phyloP scores from a whole-genome alignment of 441 rosid genomes.

The Brassica hybrid region DNA sequence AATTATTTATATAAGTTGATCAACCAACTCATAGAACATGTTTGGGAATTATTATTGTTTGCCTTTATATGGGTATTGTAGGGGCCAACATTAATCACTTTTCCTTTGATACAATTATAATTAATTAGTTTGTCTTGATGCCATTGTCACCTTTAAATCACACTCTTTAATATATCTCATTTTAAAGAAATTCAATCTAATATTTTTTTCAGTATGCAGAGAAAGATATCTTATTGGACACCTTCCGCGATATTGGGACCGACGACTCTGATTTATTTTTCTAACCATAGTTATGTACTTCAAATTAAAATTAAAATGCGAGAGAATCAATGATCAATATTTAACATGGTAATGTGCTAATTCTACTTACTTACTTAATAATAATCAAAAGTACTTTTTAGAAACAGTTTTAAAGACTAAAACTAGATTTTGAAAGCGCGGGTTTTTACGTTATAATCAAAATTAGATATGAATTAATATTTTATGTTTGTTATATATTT shows the following conservation, averaged over 20 bases:
- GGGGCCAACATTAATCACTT: constrained; percentile 39
- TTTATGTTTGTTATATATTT: too few species aligned
- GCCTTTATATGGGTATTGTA: constrained; percentile 42
- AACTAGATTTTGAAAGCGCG: too few species aligned
- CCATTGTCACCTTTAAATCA: constrained; percentile 38
- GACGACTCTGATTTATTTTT: neutral
- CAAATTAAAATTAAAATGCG: neutral
- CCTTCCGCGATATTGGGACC: constrained; percentile 26
- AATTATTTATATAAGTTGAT: constrained; percentile 11
- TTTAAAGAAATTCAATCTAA: neutral
- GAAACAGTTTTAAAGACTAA: too few species aligned
- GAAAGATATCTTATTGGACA: constrained; percentile 14
- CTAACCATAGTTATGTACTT: neutral
- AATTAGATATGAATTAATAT: too few species aligned
- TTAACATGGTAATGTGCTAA: neutral
- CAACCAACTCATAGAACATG: constrained; percentile 34
- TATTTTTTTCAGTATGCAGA: neutral
- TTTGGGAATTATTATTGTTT: constrained; percentile 38
- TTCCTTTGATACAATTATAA: constrained; percentile 29
- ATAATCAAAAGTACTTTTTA: neutral
- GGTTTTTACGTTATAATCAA: too few species aligned
- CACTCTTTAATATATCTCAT: constrained; percentile 17
- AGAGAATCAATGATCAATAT: too few species aligned
- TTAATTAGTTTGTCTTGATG: constrained; percentile 39
- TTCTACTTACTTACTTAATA: neutral